Evolutionary conservation across 192 early-diverging fungal species (phyloP).

Genomic region (Entomortierella chlamydospora): DNA sequence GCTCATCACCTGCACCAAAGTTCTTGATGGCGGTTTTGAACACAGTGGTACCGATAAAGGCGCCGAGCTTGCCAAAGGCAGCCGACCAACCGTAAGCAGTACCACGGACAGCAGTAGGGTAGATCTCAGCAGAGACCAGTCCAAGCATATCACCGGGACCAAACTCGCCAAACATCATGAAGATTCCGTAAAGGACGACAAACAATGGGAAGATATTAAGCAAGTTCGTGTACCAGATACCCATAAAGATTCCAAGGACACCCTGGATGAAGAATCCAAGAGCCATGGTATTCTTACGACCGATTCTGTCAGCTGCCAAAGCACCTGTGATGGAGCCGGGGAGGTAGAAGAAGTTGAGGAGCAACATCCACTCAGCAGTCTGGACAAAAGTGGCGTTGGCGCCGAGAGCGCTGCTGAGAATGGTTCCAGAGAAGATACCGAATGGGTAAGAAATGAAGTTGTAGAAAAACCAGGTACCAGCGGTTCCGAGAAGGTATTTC

Average conservation of each 20-base stretch:
- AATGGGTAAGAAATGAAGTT: slow-evolving; percentile 52
- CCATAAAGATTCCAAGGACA: slow-evolving; percentile 63
- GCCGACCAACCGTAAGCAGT: slow-evolving; percentile 64
- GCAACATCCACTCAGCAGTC: slow-evolving; percentile 63
- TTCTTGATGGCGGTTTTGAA: slow-evolving; percentile 55
- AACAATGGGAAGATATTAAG: slow-evolving; percentile 61
- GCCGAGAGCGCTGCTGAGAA: slow-evolving; percentile 28
- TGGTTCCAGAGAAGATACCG: slow-evolving; percentile 48
- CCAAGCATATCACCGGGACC: slow-evolving; percentile 65
- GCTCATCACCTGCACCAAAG: slow-evolving; percentile 46
- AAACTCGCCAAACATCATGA: slow-evolving; percentile 65
- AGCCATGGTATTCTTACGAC: slow-evolving; percentile 66
- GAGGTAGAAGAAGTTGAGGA: slow-evolving; percentile 65
- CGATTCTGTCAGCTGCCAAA: slow-evolving; percentile 60
- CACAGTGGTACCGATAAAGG: slow-evolving; percentile 57
- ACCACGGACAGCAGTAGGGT: slow-evolving; percentile 65
- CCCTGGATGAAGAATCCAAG: slow-evolving; percentile 64
- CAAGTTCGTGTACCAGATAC: slow-evolving; percentile 55
- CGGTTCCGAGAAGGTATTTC: slow-evolving; percentile 64
- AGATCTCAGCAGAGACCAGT: slow-evolving; percentile 62
- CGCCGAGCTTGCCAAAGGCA: slow-evolving; percentile 49
- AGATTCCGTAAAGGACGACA: slow-evolving; percentile 67
- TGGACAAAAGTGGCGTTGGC: slow-evolving; percentile 48
- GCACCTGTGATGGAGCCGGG: slow-evolving; percentile 67
- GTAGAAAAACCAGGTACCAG: slow-evolving; percentile 51